Conservation (phyloP, 441 rosid genomes). For the Eutrema salsugineum region DNA sequence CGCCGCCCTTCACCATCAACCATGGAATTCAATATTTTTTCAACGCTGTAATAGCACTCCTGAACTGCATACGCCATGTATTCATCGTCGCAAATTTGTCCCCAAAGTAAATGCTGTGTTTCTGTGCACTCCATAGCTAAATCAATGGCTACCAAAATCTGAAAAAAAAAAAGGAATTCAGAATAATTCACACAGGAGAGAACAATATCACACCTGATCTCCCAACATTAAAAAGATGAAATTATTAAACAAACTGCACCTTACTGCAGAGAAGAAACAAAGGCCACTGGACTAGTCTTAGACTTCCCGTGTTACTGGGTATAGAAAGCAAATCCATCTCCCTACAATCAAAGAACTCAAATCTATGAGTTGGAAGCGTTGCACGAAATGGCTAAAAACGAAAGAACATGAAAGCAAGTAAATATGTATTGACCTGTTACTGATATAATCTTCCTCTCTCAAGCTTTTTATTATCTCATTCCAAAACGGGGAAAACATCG, state of each 20-base stretch:
- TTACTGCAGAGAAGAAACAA: conserved; percentile 98
- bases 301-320: conserved; percentile 96
- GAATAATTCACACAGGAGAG: conserved; percentile 17
- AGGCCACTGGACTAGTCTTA: conserved; percentile 98
- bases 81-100: conserved; percentile 81
- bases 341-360: conserved; percentile 42
- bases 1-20: conserved; percentile 95
- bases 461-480: conserved; percentile 96
- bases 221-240: background rate
- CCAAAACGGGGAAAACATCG: conserved; percentile 98
- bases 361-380: background rate
- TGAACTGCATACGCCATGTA: conserved; percentile 98
- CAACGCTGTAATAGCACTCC: conserved; percentile 92
- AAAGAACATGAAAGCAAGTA: conserved; percentile 18
- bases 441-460: conserved; percentile 96
- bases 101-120: conserved; percentile 80
- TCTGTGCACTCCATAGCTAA: conserved; percentile 96
- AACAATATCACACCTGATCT: conserved; percentile 12
- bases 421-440: conserved; percentile 64
- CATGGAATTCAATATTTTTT: conserved; percentile 76
- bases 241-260: conserved; percentile 44
- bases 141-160: conserved; percentile 95
- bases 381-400: conserved; percentile 4
- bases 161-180: conserved; percentile 31
- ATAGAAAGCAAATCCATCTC: conserved; percentile 96